phyloP scores from a whole-genome alignment of 2,329 filamentous ascomycete species.

The Ramichloridium luteum region DNA sequence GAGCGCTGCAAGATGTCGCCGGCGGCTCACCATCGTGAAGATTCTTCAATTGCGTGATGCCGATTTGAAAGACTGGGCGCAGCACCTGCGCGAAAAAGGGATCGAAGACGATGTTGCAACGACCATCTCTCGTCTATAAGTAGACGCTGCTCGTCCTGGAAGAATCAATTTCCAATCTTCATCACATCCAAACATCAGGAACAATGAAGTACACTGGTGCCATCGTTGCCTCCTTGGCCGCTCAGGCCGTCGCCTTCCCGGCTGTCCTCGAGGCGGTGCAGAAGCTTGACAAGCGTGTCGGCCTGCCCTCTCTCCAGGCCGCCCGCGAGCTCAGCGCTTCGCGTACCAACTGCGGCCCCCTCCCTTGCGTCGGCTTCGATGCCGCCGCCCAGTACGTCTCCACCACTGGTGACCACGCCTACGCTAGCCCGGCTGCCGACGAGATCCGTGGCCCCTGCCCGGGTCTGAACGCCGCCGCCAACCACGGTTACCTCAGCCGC shows the following conservation, averaged over 20 bases:
- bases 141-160: not conserved
- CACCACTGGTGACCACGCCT: conserved; percentile 6
- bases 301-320: conserved; percentile 2
- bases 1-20: not conserved
- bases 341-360: conserved; percentile 6
- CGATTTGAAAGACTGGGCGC: not conserved
- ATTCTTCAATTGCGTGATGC: not conserved
- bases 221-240: conserved; percentile 5
- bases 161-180: too few species aligned
- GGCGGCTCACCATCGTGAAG: not conserved
- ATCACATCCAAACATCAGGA: not conserved
- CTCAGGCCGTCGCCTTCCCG: conserved; percentile 6
- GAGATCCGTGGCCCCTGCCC: conserved; percentile 19
- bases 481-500: conserved; percentile 13
- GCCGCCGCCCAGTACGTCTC: conserved; percentile 10
- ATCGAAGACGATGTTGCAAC: not conserved
- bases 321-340: conserved; percentile 4
- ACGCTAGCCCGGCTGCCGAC: conserved; percentile 4
- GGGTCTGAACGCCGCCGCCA: conserved; percentile 16
- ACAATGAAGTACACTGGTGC: conserved; percentile 8
- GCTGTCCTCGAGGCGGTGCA: conserved; percentile 4
- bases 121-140: not conserved
- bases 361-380: conserved; percentile 7
- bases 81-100: not conserved
- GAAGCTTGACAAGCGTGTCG: conserved; percentile 5